Conservation (phyloP, 208 protist genomes). For the Leishmania lainsoni region DNA sequence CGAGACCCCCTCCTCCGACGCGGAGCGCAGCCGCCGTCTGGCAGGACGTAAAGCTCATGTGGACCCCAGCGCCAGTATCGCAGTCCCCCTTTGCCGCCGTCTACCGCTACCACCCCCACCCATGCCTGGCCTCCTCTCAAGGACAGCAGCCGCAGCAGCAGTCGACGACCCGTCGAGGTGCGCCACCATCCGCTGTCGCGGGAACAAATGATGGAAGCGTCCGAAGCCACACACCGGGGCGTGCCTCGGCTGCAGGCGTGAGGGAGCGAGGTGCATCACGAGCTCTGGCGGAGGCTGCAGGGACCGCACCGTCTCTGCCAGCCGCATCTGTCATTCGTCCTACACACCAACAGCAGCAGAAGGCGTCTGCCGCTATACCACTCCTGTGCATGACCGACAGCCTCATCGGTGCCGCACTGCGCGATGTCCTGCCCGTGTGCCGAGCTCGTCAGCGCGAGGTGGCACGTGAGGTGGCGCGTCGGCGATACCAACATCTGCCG, state of each 20-base stretch:
- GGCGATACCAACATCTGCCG: slow-evolving; percentile 91
- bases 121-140: neutral
- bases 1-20: neutral
- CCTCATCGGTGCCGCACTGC: slow-evolving; percentile 29
- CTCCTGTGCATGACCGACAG: slow-evolving; percentile 27
- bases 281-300: neutral
- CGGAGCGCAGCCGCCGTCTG: slow-evolving; percentile 10
- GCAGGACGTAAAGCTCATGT: slow-evolving; percentile 26
- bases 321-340: neutral
- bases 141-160: neutral
- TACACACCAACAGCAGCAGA: neutral
- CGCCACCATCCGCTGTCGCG: neutral
- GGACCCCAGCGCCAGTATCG: slow-evolving; percentile 8
- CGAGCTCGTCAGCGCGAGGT: slow-evolving; percentile 26
- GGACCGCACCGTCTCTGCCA: slow-evolving; percentile 2
- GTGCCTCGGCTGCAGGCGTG: neutral
- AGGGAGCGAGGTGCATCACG: neutral
- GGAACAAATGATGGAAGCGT: neutral
- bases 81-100: slow-evolving; percentile 17
- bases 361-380: neutral
- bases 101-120: slow-evolving; percentile 13
- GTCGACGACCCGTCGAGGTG: neutral
- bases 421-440: slow-evolving; percentile 25
- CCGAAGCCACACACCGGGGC: neutral
- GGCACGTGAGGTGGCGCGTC: slow-evolving; percentile 28